Evolutionary conservation across 169 alveolate genomes (phyloP).

Genomic region (Cryptosporidium xiaoi): DNA sequence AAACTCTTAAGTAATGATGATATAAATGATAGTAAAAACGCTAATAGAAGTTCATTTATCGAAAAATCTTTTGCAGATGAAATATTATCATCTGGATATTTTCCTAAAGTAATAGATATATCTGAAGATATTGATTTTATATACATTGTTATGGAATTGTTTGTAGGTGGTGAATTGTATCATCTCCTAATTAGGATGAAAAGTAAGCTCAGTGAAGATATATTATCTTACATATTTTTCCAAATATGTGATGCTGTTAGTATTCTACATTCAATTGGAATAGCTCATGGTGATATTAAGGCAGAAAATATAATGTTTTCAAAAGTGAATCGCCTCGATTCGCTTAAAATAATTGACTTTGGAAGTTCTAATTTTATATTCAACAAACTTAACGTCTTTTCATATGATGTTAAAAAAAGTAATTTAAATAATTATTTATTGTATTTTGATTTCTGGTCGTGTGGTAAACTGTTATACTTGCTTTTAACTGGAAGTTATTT

Average conservation of each 20-base stretch:
- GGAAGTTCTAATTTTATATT: constrained; percentile 74
- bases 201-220: constrained; percentile 55
- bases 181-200: constrained; percentile 78
- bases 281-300: constrained; percentile 85
- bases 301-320: constrained; percentile 84
- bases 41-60: not conserved
- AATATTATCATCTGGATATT: not conserved
- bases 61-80: not conserved
- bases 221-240: constrained; percentile 75
- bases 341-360: constrained; percentile 83
- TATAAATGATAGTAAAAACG: not conserved
- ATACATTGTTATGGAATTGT: constrained; percentile 79
- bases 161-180: constrained; percentile 81
- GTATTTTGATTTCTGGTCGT: constrained; percentile 58
- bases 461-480: constrained; percentile 50
- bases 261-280: constrained; percentile 78
- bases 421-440: not conserved
- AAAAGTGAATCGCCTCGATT: constrained; percentile 73
- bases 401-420: constrained; percentile 6
- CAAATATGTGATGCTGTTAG: constrained; percentile 77
- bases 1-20: not conserved
- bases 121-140: constrained; percentile 61
- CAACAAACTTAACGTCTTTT: not conserved
- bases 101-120: constrained; percentile 42
- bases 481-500: constrained; percentile 41